phyloP scores from a whole-genome alignment of 768 basidiomycete genomes.

The Mycena venus region DNA sequence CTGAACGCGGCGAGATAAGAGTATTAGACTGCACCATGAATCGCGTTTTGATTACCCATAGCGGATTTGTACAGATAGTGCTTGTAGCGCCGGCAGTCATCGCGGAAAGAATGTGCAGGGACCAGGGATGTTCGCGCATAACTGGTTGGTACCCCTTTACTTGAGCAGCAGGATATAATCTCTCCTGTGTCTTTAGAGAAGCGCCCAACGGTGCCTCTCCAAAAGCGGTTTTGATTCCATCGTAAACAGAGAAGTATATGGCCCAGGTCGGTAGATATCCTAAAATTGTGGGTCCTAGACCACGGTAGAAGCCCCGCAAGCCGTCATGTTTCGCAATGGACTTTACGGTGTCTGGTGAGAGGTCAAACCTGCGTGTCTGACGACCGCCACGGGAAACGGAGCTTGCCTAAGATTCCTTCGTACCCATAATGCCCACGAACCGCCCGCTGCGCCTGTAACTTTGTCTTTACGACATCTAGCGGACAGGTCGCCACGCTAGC shows the following conservation, averaged over 20 bases:
- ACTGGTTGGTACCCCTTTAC: constrained; percentile 89
- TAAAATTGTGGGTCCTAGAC: constrained; percentile 95
- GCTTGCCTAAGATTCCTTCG: constrained; percentile 79
- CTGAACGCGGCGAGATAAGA: constrained; percentile 9
- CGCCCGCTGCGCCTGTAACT: constrained; percentile 92
- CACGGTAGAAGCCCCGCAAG: constrained; percentile 92
- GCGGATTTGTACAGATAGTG: constrained; percentile 93
- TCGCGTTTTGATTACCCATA: constrained; percentile 99
- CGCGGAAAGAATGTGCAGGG: constrained; percentile 91
- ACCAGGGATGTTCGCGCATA: constrained; percentile 86
- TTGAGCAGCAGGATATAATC: constrained; percentile 85
- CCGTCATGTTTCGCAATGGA: constrained; percentile 76
- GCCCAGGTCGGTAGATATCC: constrained; percentile 99
- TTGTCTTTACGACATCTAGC: constrained; percentile 97
- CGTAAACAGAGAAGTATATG: constrained; percentile 98
- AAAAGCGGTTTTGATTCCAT: constrained; percentile 90
- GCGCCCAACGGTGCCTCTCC: constrained; percentile 75
- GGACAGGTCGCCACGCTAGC: constrained; percentile 96
- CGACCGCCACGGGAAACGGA: constrained; percentile 22
- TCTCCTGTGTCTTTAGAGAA: constrained; percentile 63
- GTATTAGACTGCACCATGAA: constrained; percentile 82
- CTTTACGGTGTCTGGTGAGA: constrained; percentile 55
- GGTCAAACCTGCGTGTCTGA: constrained; percentile 36
- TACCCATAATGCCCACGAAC: constrained; percentile 80
- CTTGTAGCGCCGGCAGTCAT: constrained; percentile 96